Conservation (phyloP, 345 rosid genomes). For the Noccaea bulbosa region DNA sequence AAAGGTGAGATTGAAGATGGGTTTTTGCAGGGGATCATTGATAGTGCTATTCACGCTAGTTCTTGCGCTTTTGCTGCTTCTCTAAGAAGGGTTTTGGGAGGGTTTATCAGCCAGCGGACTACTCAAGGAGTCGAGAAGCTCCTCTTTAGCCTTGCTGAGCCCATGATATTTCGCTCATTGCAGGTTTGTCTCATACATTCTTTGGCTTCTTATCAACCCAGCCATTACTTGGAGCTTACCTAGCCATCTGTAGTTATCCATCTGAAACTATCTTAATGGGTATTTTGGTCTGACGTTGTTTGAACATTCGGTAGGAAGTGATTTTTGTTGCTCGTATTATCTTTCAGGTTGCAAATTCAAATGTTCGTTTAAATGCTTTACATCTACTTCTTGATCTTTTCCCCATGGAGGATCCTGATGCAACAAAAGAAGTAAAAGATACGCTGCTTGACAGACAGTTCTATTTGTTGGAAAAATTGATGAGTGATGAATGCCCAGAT, state of each 20-base stretch:
- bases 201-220: neutral
- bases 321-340: constrained; percentile 18
- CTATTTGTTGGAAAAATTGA: constrained; percentile 75
- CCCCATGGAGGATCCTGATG: constrained; percentile 93
- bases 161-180: constrained; percentile 81
- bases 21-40: constrained; percentile 72
- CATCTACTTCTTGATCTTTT: constrained; percentile 86
- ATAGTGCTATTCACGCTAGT: constrained; percentile 70
- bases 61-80: constrained; percentile 62
- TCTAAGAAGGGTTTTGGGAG: constrained; percentile 79
- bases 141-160: constrained; percentile 80
- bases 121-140: constrained; percentile 83
- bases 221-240: neutral
- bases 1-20: constrained; percentile 75
- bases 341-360: constrained; percentile 91
- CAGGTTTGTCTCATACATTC: constrained; percentile 56
- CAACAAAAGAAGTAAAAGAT: constrained; percentile 89
- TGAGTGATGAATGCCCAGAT: constrained; percentile 86
- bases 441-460: constrained; percentile 78
- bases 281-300: neutral
- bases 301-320: constrained; percentile 7
- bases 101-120: constrained; percentile 70
- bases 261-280: neutral
- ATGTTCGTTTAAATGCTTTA: constrained; percentile 88
- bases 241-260: neutral